These are phyloP conservation scores for Aspergillus ibericus DNA, from an alignment of 2,329 filamentous ascomycete species.

Conservation along the genomic window DNA sequence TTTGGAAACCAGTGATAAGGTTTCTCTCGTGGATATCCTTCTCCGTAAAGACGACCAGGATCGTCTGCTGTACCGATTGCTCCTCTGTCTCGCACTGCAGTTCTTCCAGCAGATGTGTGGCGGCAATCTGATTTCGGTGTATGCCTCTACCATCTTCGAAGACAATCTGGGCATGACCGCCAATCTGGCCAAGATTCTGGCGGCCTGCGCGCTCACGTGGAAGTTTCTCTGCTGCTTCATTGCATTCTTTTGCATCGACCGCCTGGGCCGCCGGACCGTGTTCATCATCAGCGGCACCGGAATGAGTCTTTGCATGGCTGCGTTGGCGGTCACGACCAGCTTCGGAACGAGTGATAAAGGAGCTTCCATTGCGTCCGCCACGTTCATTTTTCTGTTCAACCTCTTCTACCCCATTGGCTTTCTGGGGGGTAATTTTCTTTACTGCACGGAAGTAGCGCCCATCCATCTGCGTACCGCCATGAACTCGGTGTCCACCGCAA, in stretches of 20 bases:
- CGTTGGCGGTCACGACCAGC: constrained; percentile 46
- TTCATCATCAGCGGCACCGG: constrained; percentile 55
- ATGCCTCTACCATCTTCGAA: constrained; percentile 20
- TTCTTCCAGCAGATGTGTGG: constrained; percentile 24
- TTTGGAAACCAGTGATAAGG: constrained; percentile 17
- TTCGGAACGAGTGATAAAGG: constrained; percentile 24
- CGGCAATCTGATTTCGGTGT: constrained; percentile 19
- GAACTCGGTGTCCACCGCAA: constrained; percentile 62
- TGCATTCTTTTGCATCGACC: constrained; percentile 53
- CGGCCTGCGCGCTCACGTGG: constrained; percentile 55
- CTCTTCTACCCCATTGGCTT: constrained; percentile 64
- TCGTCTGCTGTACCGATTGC: constrained; percentile 22
- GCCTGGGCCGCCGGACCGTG: constrained; percentile 51
- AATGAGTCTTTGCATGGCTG: constrained; percentile 58
- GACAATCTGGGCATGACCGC: constrained; percentile 15
- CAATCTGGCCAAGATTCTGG: constrained; percentile 36
- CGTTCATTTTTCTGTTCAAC: constrained; percentile 61
- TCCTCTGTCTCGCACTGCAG: constrained; percentile 19
- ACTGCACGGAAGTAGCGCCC: constrained; percentile 49
- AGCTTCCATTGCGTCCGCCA: constrained; percentile 19
- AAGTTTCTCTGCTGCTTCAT: constrained; percentile 56
- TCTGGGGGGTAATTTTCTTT: constrained; percentile 58
- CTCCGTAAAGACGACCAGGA: constrained; percentile 16
- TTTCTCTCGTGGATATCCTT: constrained; percentile 20
- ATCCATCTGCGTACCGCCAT: constrained; percentile 54